These are phyloP conservation scores for Paratinospora sagittata DNA, from an alignment of 164 flowering plant species.

Conservation along the genomic window DNA sequence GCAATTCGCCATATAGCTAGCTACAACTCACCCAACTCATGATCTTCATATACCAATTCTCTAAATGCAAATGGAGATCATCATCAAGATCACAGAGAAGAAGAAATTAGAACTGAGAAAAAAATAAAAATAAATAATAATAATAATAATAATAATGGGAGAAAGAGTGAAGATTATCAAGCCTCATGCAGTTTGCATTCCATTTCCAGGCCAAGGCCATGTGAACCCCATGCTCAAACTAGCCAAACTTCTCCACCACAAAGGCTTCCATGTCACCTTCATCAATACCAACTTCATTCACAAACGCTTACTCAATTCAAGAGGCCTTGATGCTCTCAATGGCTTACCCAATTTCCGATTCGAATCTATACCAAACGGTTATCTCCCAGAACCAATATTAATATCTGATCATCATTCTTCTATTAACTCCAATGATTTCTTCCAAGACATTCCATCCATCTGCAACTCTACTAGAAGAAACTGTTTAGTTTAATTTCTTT, in stretches of 20 bases:
- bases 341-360: slow-evolving; percentile 32
- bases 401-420: slow-evolving; percentile 29
- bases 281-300: slow-evolving; percentile 39
- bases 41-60: not conserved
- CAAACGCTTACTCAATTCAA: slow-evolving; percentile 31
- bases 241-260: slow-evolving; percentile 32
- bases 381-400: slow-evolving; percentile 18
- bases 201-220: slow-evolving; percentile 39
- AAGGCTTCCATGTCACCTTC: slow-evolving; percentile 35
- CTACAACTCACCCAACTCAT: not conserved
- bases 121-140: too few species aligned
- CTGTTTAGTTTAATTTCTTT: slow-evolving; percentile 32
- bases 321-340: slow-evolving; percentile 29
- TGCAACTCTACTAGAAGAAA: slow-evolving; percentile 23
- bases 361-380: slow-evolving; percentile 47
- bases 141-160: too few species aligned
- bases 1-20: not conserved
- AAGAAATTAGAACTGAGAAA: too few species aligned
- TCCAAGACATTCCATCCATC: slow-evolving; percentile 36
- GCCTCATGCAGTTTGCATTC: slow-evolving; percentile 37
- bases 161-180: not conserved
- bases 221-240: slow-evolving; percentile 31
- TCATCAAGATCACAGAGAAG: not conserved
- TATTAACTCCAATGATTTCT: too few species aligned
- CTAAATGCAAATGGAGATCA: too few species aligned